Percentiles rank a stretch among this genome's conserved stretches.
These are phyloP conservation scores for Prunus kanzakura DNA, from an alignment of 306 rosid genomes.

Conservation along the genomic window DNA sequence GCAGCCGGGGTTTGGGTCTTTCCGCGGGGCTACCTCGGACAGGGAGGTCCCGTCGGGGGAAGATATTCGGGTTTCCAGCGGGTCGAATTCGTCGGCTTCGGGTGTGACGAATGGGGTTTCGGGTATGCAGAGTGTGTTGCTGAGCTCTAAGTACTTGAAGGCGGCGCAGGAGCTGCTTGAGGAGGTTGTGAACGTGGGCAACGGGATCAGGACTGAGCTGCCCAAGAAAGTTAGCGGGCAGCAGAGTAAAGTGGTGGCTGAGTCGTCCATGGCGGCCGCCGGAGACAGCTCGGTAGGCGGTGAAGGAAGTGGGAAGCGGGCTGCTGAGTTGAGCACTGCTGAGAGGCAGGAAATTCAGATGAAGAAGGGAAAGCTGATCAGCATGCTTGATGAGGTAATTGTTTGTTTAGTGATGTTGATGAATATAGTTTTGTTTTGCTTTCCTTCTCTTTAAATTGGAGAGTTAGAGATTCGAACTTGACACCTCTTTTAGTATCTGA, in stretches of 20 bases:
- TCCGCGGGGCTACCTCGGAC: slow-evolving; percentile 26
- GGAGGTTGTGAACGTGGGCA: slow-evolving; percentile 76
- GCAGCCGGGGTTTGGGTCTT: slow-evolving; percentile 57
- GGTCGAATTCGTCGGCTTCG: slow-evolving; percentile 56
- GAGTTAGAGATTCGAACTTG: neutral
- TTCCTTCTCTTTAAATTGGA: neutral
- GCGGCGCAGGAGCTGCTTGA: slow-evolving; percentile 87
- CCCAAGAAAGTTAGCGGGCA: slow-evolving; percentile 38
- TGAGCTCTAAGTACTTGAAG: slow-evolving; percentile 83
- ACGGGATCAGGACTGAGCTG: slow-evolving; percentile 47
- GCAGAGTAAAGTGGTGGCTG: slow-evolving; percentile 47
- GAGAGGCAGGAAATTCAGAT: slow-evolving; percentile 97
- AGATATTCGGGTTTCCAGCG: slow-evolving; percentile 56
- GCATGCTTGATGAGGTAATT: slow-evolving; percentile 92
- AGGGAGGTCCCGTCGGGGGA: slow-evolving; percentile 54
- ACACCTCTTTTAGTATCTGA: neutral
- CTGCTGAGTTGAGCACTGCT: slow-evolving; percentile 60
- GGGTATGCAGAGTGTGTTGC: slow-evolving; percentile 72
- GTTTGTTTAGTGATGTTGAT: neutral
- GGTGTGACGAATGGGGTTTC: slow-evolving; percentile 65
- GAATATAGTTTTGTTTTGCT: neutral
- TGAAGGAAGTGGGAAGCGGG: slow-evolving; percentile 47
- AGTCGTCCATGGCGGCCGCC: slow-evolving; percentile 43
- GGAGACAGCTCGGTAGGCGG: slow-evolving; percentile 53
- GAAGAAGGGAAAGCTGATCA: slow-evolving; percentile 87